Evolutionary conservation across 257 asterid species (phyloP), one percentile per base, ranked within the genome.

Genomic region (Petunia axillaris): DNA sequence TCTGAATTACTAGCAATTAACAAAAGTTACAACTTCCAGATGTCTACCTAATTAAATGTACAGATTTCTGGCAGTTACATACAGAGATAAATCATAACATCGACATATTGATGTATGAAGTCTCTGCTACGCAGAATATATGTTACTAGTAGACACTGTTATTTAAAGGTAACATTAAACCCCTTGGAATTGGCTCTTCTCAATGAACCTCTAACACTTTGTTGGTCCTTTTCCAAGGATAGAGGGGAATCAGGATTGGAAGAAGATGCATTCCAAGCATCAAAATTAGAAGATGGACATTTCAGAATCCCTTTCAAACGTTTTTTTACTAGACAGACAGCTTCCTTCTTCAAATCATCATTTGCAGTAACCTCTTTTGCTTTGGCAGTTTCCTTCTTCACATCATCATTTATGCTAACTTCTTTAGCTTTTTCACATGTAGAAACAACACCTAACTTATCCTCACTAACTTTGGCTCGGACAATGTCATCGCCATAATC

Each of bases 141-240:
- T 53, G 13, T 54, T 48, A 71, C 60, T 48, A 71, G 40, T 11
- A 50, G 77, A 71, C 16, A 71, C 77, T 50, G 60, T 71, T 50
- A 85, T 43, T 85, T 79, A 68, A 93, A 93, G 46, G 89, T 82
- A 16, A 93, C 97, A 70, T 91, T 93, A 85, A 46, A 85, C 80
- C 96, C 96, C 82, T 90, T 92, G 6, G 96, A 93, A 79, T 90
- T 93, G 37, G 96, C 96, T 80, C 94, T 83, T 83, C 71, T 88
- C 67, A 93, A 80, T 3, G 78, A 35, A 9, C 68, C 57, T 74
- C 60, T 70, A 3, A 76, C 57, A 16, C 15, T 67, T 71, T 14
- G 11, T 43, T 15, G 60, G 43, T 80, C 84, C 13, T 78, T 67
- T 0, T 80, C 63, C 10, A 82, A 63, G 4, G 89, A 50, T 55